Evolutionary conservation across 1,139 yeast genomes (phyloP).

Genomic region (Candida sanyaensis): DNA sequence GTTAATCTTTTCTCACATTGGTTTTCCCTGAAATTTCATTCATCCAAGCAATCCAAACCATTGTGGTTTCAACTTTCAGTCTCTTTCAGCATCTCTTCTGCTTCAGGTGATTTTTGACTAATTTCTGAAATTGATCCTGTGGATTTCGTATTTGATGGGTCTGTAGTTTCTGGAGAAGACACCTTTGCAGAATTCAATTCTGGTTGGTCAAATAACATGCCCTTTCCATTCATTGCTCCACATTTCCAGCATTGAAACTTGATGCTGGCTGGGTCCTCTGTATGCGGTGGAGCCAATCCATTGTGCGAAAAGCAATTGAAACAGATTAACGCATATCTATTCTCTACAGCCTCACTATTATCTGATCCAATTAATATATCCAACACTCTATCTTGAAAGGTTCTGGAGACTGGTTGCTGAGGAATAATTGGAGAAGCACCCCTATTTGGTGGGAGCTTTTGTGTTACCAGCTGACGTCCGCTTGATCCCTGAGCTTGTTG

Average conservation of each 20-base stretch:
- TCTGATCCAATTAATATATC: conserved; percentile 71
- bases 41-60: no score
- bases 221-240: conserved; percentile 55
- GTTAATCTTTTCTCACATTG: no score
- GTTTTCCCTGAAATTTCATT: no score
- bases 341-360: conserved; percentile 60
- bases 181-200: neutral
- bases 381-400: conserved; percentile 45
- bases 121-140: neutral
- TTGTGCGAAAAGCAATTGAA: conserved; percentile 65
- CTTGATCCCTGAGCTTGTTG: neutral
- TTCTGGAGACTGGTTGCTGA: conserved; percentile 14
- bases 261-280: conserved; percentile 52
- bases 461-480: neutral
- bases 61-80: no score
- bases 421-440: conserved; percentile 1
- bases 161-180: neutral
- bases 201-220: conserved; percentile 13
- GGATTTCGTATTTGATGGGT: neutral
- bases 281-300: conserved; percentile 81
- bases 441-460: conserved; percentile 3
- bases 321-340: conserved; percentile 76
- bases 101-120: neutral
- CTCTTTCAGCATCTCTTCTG: no score
- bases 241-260: conserved; percentile 75